Evolutionary conservation across 352 stramenopile species (phyloP).

Genomic region (Pythium diclinum): DNA sequence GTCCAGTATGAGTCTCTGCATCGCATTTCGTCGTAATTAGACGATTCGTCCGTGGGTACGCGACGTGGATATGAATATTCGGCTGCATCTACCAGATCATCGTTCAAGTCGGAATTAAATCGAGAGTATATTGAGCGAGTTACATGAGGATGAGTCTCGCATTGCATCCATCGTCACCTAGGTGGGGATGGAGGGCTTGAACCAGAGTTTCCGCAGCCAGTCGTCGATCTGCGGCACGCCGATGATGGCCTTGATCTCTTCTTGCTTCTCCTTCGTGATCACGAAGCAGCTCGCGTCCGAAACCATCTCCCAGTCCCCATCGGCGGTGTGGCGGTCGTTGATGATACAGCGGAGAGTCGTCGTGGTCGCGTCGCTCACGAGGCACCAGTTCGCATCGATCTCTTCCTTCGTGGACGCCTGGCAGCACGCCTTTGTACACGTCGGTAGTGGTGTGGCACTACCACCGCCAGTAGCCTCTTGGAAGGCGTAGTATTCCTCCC

Average conservation of each 20-base stretch:
- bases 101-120: not conserved
- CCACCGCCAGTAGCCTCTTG: slow-evolving; percentile 29
- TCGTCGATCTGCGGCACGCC: slow-evolving; percentile 62
- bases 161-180: slow-evolving; percentile 2
- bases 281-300: slow-evolving; percentile 56
- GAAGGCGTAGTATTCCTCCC: slow-evolving; percentile 71
- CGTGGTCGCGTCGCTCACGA: slow-evolving; percentile 65
- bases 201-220: slow-evolving; percentile 63
- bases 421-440: slow-evolving; percentile 64
- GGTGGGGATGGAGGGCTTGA: slow-evolving; percentile 29
- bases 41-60: not conserved
- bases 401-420: slow-evolving; percentile 64
- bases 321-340: slow-evolving; percentile 15
- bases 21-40: not conserved
- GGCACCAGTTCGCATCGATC: slow-evolving; percentile 81
- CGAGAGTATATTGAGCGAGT: not conserved
- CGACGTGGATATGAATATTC: not conserved
- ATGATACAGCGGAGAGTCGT: slow-evolving; percentile 27
- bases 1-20: not conserved
- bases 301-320: slow-evolving; percentile 72
- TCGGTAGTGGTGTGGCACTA: slow-evolving; percentile 24
- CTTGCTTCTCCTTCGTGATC: slow-evolving; percentile 55
- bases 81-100: not conserved
- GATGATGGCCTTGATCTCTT: slow-evolving; percentile 56
- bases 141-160: not conserved